Evolutionary conservation across 805 yeast genomes (phyloP), one percentile per base, ranked within the genome.

Genomic region (Yamadazyma takamatsuzukensis): DNA sequence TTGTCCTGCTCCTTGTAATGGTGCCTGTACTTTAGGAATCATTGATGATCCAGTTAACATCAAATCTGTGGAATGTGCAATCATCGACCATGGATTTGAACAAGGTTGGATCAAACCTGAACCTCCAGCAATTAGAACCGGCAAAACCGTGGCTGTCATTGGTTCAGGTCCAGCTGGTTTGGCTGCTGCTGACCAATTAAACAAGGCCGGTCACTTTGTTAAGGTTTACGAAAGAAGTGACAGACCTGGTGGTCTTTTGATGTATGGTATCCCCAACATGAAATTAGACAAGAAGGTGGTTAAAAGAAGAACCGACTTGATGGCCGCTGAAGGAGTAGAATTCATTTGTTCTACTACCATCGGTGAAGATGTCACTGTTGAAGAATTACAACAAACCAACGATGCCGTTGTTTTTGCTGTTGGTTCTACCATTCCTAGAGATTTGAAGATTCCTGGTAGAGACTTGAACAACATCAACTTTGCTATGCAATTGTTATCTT

Each of bases 191-290:
- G 97, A 90, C 60, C 97, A 90, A 70, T 76, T 90, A 59, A 90
- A 90, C 74, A 83, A 80, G 55, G 97, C 97, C 21, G 98, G 98
- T 37, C 98, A 90, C 62, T 49, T 57, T 11, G 97, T 93, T 32
- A 85, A 89, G 21, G 93, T 90, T 29, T 90, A 82, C 59, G 98
- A 90, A 68, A 79, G 97, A 58, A 72, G 89, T 32, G 97, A 93
- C 66, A 78, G 97, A 60, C 83, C 90, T 30, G 98, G 98, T 72
- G 98, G 98, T 36, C 72, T 90, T 56, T 64, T 90, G 67, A 93
- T 93, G 97, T 90, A 90, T 61, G 98, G 98, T 77, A 90, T 90
- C 64, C 98, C 98, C 48, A 90, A 90, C 72, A 90, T 90, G 98
- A 90, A 90, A 70, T 74, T 90, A 49, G 98, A 90, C 64, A 90